A percentile compares a stretch with the other conserved stretches of the same genome.
Evolutionary conservation across 2,329 filamentous ascomycete species (phyloP).

Genomic region (Diplodia mutila): DNA sequence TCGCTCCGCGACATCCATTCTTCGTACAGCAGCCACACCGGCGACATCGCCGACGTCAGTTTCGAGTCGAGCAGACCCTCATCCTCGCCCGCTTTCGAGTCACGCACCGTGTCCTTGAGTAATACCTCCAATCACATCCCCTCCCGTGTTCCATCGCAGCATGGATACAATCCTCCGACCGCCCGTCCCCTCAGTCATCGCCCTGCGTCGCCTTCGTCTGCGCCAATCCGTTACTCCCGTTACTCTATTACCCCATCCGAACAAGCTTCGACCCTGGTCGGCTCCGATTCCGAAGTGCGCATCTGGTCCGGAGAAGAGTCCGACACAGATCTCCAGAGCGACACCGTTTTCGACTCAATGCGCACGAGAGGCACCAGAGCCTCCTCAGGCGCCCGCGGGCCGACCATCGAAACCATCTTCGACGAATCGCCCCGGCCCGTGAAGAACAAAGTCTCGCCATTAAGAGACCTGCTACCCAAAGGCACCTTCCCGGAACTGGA

Average conservation of each 20-base stretch:
- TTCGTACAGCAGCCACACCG: conserved; percentile 29
- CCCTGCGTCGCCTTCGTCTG: conserved; percentile 31
- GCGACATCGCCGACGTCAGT: conserved; percentile 21
- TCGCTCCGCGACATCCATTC: conserved; percentile 37
- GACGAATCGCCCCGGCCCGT: conserved; percentile 70
- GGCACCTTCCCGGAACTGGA: conserved; percentile 48
- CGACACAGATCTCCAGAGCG: conserved; percentile 77
- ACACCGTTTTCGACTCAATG: conserved; percentile 76
- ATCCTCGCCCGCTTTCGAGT: conserved; percentile 21
- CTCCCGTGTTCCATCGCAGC: conserved; percentile 13
- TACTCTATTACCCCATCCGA: conserved; percentile 62
- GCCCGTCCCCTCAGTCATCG: conserved; percentile 20
- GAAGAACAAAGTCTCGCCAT: conserved; percentile 48
- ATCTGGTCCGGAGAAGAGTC: conserved; percentile 73
- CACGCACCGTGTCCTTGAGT: conserved; percentile 21
- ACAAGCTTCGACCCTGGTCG: conserved; percentile 66
- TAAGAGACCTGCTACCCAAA: conserved; percentile 55
- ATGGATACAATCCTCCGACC: conserved; percentile 5
- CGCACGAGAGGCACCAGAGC: conserved; percentile 71
- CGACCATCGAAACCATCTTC: conserved; percentile 76
- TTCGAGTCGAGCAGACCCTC: conserved; percentile 25
- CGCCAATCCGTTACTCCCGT: conserved; percentile 35
- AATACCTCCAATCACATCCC: conserved; percentile 25
- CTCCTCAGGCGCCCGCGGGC: conserved; percentile 68
- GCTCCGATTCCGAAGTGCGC: conserved; percentile 70